These are phyloP conservation scores for Blastobotrys attinorum DNA, from an alignment of 805 yeast species.

Conservation along the genomic window DNA sequence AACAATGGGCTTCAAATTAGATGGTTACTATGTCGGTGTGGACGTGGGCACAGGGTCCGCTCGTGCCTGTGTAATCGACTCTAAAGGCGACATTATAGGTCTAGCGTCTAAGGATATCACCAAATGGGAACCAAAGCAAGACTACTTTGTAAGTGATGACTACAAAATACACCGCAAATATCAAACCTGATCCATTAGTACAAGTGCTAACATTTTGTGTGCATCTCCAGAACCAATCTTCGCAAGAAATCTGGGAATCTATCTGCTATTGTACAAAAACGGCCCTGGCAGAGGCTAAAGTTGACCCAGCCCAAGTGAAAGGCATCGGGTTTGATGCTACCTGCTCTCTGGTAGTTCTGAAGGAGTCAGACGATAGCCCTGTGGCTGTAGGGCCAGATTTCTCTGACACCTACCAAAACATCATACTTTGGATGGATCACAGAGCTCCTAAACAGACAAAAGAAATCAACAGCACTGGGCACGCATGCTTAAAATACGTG, in stretches of 20 bases:
- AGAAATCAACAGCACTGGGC: conserved; percentile 71
- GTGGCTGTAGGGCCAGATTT: conserved; percentile 92
- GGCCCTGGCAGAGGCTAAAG: conserved; percentile 65
- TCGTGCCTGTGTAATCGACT: conserved; percentile 85
- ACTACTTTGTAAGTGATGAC: conserved; percentile 42
- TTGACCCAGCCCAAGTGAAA: conserved; percentile 56
- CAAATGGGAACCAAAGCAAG: conserved; percentile 40
- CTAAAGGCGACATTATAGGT: conserved; percentile 64
- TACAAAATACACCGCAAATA: neutral
- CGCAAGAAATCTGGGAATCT: conserved; percentile 86
- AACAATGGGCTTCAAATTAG: neutral
- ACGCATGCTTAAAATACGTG: conserved; percentile 76
- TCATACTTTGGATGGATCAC: conserved; percentile 98
- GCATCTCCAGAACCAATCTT: conserved; percentile 68
- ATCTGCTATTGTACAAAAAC: conserved; percentile 71
- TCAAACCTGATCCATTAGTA: no score
- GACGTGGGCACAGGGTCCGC: conserved; percentile 99
- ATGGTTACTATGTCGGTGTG: conserved; percentile 58
- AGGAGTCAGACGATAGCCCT: conserved; percentile 57
- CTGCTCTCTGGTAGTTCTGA: conserved; percentile 81
- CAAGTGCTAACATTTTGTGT: neutral
- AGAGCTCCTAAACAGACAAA: conserved; percentile 79
- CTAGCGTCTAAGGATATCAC: conserved; percentile 71
- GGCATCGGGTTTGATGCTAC: conserved; percentile 98
- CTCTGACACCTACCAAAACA: conserved; percentile 61